phyloP scores from a whole-genome alignment of 2,329 filamentous ascomycete genomes.

The Diaporthe nobilis region DNA sequence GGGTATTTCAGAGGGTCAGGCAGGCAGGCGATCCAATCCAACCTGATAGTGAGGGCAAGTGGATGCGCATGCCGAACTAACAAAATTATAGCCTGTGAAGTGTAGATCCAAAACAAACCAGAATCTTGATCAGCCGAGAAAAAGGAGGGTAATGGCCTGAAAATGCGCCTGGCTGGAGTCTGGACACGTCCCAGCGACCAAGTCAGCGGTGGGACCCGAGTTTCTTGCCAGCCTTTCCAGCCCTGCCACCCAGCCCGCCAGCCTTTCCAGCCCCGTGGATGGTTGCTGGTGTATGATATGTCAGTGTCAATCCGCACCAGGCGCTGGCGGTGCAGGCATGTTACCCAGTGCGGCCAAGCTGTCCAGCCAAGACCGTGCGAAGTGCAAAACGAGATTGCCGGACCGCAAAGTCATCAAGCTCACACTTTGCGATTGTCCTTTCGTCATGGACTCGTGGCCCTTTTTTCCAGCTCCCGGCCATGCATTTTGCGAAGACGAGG shows the following conservation, averaged over 20 bases:
- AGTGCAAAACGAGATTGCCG: conserved; percentile 26
- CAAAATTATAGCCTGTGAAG: too few relatives aligned
- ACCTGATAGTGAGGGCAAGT: too few relatives aligned
- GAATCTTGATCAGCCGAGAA: conserved; percentile 11
- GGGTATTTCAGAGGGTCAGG: too few relatives aligned
- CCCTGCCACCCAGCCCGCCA: conserved; percentile 6
- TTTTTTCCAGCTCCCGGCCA: conserved; percentile 15
- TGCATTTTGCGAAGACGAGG: conserved; percentile 6
- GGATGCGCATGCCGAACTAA: too few relatives aligned
- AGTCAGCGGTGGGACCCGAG: conserved; percentile 22
- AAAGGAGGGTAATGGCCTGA: conserved; percentile 15
- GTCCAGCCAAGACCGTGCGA: conserved; percentile 19
- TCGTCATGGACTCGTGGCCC: conserved; percentile 35
- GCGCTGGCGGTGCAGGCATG: not conserved
- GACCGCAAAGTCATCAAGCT: conserved; percentile 12
- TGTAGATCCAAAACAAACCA: conserved; percentile 25
- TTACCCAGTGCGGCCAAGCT: conserved; percentile 3
- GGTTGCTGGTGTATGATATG: not conserved
- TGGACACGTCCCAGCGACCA: conserved; percentile 11
- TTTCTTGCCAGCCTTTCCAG: conserved; percentile 4
- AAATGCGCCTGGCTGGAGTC: conserved; percentile 18
- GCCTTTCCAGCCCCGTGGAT: conserved; percentile 13
- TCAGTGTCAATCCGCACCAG: not conserved
- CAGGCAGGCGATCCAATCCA: too few relatives aligned
- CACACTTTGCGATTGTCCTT: not conserved